These are phyloP conservation scores for Phellinidium pouzarii DNA, from an alignment of 1,284 basidiomycete species.

Conservation along the genomic window DNA sequence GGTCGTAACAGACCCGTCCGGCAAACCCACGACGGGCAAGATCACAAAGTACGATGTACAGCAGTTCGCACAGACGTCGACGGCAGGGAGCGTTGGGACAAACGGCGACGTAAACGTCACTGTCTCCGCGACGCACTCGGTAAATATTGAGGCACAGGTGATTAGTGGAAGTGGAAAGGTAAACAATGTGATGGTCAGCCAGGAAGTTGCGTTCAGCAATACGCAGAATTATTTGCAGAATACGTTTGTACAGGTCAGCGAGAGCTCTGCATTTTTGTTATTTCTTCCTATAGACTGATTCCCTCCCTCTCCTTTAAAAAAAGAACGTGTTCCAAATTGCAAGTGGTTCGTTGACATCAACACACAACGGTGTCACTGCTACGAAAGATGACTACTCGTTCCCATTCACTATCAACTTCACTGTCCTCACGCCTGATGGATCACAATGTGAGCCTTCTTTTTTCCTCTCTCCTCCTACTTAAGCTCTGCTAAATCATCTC, in stretches of 20 bases:
- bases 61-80: conserved; percentile 47
- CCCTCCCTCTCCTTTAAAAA: conserved; percentile 11
- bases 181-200: conserved; percentile 48
- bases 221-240: conserved; percentile 47
- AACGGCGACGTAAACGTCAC: conserved; percentile 47
- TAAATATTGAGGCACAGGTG: conserved; percentile 51
- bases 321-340: conserved; percentile 60
- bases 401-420: conserved; percentile 57
- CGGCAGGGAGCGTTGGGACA: conserved; percentile 35
- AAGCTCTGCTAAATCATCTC: too few species aligned
- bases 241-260: conserved; percentile 40
- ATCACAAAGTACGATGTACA: conserved; percentile 53
- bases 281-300: neutral
- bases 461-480: neutral
- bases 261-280: neutral
- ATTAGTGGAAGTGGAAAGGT: conserved; percentile 48
- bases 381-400: conserved; percentile 59
- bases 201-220: conserved; percentile 48
- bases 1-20: conserved; percentile 55
- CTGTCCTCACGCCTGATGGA: conserved; percentile 37
- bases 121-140: conserved; percentile 44
- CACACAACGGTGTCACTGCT: conserved; percentile 48
- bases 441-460: conserved; percentile 41
- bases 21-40: conserved; percentile 56
- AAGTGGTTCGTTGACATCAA: conserved; percentile 47